Evolutionary conservation across 768 basidiomycete genomes (phyloP), one percentile per base, ranked within the genome.

Genomic region (Plicaturopsis crispa): DNA sequence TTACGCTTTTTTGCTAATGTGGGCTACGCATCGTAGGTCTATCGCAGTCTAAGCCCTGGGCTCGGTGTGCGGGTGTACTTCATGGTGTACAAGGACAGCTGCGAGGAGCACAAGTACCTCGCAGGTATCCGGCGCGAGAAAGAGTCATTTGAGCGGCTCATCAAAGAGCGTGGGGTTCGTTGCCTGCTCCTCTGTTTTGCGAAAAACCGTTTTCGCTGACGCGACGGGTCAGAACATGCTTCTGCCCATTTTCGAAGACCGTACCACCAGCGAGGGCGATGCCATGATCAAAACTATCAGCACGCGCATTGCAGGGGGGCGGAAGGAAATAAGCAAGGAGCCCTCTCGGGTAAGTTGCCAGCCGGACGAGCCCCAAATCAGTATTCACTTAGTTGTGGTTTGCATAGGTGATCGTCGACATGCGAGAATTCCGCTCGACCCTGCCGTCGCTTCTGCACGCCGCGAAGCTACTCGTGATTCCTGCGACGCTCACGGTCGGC

Each of bases 61-160:
- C 59, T 94, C 5, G 82, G 72, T 0, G 78, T 98, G 0, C 70
- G 93, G 11, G 84, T 97, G 2, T 98, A 98, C 60, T 92, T 97
- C 55, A 84, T 96, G 84, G 66, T 90, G n/a, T 98, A 98, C 59
- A 72, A 78, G 40, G 78, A 86, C 50, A 93, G 89, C 34, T 85
- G 84, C 46, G 96, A 99, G 57, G 96, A 99, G 50, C 91, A 94
- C 58, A 87, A 87, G 56, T 99, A 96, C 57, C 72, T 99, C 21
- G 83, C 86, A 20, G 84, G 80, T 2, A 73, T 97, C 21, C 68
- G 91, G 34, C 78, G 80, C 43, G 96, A 99, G 64, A 97, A 96
- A 55, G 86, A 94, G 37, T 80, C 91, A 0, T 98, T 98, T 50
- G 87, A 96, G 59, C 70, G 80, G 40, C 62, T 99, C 17, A 97